These are phyloP conservation scores for Phytophthora vignae DNA, from an alignment of 352 stramenopile genomes.

Conservation along the genomic window DNA sequence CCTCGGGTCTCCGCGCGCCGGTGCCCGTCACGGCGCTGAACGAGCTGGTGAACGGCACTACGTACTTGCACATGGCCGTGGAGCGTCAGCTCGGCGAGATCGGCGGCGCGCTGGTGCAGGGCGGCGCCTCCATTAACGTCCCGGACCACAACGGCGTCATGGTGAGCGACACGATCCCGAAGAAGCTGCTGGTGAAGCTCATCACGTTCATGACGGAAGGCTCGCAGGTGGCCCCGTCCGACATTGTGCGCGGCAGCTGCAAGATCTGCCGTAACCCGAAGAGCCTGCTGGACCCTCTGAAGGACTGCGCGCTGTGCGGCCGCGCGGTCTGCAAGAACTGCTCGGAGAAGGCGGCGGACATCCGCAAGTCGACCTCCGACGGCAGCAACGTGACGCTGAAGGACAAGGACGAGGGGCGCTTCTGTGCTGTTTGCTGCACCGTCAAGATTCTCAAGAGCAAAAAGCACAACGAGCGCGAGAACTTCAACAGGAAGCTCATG, in stretches of 20 bases:
- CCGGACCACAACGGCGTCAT: conserved; percentile 80
- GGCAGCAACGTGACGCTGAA: conserved; percentile 44
- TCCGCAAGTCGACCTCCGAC: conserved; percentile 59
- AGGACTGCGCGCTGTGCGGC: conserved; percentile 80
- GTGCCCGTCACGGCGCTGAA: conserved; percentile 52
- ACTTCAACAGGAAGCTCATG: conserved; percentile 84
- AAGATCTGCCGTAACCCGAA: conserved; percentile 88
- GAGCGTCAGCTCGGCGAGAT: conserved; percentile 76
- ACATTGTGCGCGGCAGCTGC: conserved; percentile 68
- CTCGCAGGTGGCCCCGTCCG: conserved; percentile 62
- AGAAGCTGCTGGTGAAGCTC: conserved; percentile 81
- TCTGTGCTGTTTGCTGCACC: conserved; percentile 83
- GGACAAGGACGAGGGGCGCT: conserved; percentile 70
- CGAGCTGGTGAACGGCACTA: conserved; percentile 76
- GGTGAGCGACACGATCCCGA: conserved; percentile 79
- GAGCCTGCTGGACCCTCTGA: conserved; percentile 74
- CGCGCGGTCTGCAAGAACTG: conserved; percentile 85
- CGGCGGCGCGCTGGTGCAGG: conserved; percentile 66
- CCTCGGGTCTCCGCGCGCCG: conserved; percentile 17
- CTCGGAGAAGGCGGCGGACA: conserved; percentile 79
- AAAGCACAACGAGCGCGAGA: conserved; percentile 73
- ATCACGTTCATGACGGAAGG: conserved; percentile 85
- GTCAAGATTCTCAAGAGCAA: conserved; percentile 81
- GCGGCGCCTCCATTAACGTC: conserved; percentile 86
- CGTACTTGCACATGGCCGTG: conserved; percentile 87